Evolutionary conservation across 1,284 basidiomycete genomes (phyloP).

Genomic region (Melampsora americana): DNA sequence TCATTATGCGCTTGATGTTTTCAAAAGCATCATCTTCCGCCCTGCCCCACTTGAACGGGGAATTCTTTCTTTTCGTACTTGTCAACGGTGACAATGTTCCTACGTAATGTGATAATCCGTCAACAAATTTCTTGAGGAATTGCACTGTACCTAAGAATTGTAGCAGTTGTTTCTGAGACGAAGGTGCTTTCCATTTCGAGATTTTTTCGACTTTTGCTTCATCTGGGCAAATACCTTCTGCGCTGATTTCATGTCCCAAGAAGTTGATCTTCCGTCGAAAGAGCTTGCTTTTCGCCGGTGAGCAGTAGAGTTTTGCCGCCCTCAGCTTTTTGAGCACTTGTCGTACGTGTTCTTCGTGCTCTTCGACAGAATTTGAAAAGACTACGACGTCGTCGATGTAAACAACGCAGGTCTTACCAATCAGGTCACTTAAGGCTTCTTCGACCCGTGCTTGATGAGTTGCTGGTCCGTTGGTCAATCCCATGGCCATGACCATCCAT

Average conservation of each 20-base stretch:
- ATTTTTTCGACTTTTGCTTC: constrained; percentile 54
- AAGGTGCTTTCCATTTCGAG: constrained; percentile 54
- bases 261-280: constrained; percentile 53
- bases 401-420: constrained; percentile 57
- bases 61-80: constrained; percentile 44
- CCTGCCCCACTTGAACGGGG: not conserved
- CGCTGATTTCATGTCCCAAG: constrained; percentile 55
- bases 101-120: constrained; percentile 53
- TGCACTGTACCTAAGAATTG: constrained; percentile 56
- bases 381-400: constrained; percentile 55
- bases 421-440: too few species aligned
- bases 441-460: too few species aligned
- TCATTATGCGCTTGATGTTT: too few species aligned
- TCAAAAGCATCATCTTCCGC: not conserved
- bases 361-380: constrained; percentile 55
- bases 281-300: constrained; percentile 43
- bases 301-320: constrained; percentile 5
- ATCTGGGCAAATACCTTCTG: constrained; percentile 54
- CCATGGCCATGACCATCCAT: too few species aligned
- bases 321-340: too few species aligned
- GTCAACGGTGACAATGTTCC: constrained; percentile 54
- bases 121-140: too few species aligned
- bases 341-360: constrained; percentile 53
- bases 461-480: too few species aligned
- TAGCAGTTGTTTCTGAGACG: constrained; percentile 51